Base-by-base conservation (phyloP, 192 early-diverging fungal genomes). In the Helicostylum pulchrum region DNA sequence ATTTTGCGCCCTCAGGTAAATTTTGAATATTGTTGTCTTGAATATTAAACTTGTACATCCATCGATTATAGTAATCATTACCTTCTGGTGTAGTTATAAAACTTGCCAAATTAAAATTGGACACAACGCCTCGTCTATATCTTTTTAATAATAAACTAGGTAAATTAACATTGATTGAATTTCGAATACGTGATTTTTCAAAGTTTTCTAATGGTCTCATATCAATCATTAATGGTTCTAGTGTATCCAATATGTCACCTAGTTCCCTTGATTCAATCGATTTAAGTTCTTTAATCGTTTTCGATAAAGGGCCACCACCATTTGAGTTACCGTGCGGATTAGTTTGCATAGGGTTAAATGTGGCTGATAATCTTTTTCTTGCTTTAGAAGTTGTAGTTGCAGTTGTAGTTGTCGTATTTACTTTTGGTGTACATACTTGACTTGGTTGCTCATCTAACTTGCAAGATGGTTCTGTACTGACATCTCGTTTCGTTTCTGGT, bases 61-160 rank as follows among this genome's bases (percentile, higher is more conserved):
- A 50, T 50, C 46, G n/a, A 10, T 57, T 62, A 46, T 75, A 84
- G 0, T 67, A 65, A 30, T 84, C 78, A 9, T 72, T 66, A 9
- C 80, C 78, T 47, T 81, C 77, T 0, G 77, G 70, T 7, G 80
- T 84, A 0, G 82, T 84, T 30, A 84, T 81, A 47, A 84, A 84
- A 42, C 71, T 78, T 51, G 80, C 80, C 3, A 84, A 31, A 17
- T 75, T 74, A 65, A 84, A 80, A 32, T 82, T 77, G 2, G 73
- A 72, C 3, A 85, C 71, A 8, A 74, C 74, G 31, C 83, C 80
- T 62, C 79, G 66, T 7, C 76, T 70, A 56, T 85, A 83, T n/a
- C 83, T 67, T 53, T 80, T 78, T 63, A 80, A 80, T 1, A 85
- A 45, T 15, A 85, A 65, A 12, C 79, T 79, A 9, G 83, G 83